Conservation (phyloP, 306 rosid genomes). For the Castanea sativa region DNA sequence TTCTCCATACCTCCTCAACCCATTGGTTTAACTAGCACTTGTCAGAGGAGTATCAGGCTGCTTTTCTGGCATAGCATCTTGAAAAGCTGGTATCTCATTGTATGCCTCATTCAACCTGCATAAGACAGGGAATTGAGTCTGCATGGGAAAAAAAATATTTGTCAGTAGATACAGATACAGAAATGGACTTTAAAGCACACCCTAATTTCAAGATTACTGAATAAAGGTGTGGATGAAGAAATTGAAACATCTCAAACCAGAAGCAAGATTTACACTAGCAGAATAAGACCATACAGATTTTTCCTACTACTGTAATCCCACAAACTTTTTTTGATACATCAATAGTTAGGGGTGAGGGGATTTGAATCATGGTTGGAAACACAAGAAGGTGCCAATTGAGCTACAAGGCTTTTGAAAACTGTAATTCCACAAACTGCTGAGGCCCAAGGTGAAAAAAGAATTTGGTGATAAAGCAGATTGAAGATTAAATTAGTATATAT, state of each 20-base stretch:
- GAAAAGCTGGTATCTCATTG: conserved; percentile 50
- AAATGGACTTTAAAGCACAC: neutral
- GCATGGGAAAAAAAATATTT: conserved; percentile 23
- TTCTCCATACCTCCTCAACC: conserved; percentile 2
- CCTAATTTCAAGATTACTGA: neutral
- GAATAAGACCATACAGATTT: no score
- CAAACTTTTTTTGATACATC: no score
- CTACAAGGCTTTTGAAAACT: neutral
- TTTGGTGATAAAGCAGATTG: neutral
- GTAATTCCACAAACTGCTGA: neutral
- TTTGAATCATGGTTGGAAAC: no score
- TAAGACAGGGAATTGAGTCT: conserved; percentile 62
- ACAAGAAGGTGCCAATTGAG: no score
- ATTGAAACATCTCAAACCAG: no score
- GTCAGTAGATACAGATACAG: neutral
- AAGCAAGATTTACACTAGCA: no score
- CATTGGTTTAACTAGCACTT: conserved; percentile 24
- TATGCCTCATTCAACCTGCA: conserved; percentile 62
- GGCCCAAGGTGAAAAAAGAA: neutral
- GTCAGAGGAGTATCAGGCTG: conserved; percentile 63
- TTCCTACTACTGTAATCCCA: no score
- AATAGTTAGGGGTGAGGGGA: no score
- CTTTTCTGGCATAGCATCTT: conserved; percentile 62
- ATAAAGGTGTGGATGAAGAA: no score
- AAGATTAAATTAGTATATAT: neutral